Base-by-base conservation (phyloP, 306 rosid genomes). In the Cucurbita argyrosperma region DNA sequence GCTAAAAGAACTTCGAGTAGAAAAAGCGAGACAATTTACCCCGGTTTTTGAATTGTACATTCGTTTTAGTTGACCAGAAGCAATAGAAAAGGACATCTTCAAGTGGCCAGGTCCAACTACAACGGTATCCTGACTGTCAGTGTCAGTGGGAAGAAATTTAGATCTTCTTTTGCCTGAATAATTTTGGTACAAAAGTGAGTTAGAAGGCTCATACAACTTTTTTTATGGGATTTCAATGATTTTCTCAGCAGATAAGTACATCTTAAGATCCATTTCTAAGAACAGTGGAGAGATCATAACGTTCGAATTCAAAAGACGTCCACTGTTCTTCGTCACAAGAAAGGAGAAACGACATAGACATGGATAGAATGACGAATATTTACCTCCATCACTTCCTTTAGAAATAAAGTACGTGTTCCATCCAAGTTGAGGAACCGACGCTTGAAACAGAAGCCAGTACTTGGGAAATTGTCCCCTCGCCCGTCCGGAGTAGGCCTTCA, bases 361-460 rank as follows among this genome's bases (percentile, higher is more conserved):
- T 50, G 9, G 4, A 6, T 8, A 58, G 8, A 61, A 65, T 13
- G 52, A 43, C 54, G 56, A 76, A 79, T 49, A 18, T 54, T 16
- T 81, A 87, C 97, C 87, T 80, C 78, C 79, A 53, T 69, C 82
- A 8, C 74, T 3, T 76, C 70, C 85, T 70, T 79, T 85, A 46
- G 93, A 88, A 70, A 93, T 79, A 85, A 93, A 89, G 86, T 84
- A 93, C 0, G 97, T 89, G 64, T 83, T 86, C 98, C 98, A 93
- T 66, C 98, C 98, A 72, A 93, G 87, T 59, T 96, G 93, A 9
- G 84, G 92, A 43, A 93, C 86, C 35, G 96, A 83, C 1, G 55
- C 98, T 82, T 81, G 96, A 82, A 93, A 90, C 53, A 89, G 74
- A 84, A 93, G 91, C 96, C 96, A 93, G 73, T 83, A 90, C 77